Percentiles rank a stretch among this genome's conserved stretches.
These are phyloP conservation scores for Aspergillus felis DNA, from an alignment of 2,329 filamentous ascomycete species.

Conservation along the genomic window DNA sequence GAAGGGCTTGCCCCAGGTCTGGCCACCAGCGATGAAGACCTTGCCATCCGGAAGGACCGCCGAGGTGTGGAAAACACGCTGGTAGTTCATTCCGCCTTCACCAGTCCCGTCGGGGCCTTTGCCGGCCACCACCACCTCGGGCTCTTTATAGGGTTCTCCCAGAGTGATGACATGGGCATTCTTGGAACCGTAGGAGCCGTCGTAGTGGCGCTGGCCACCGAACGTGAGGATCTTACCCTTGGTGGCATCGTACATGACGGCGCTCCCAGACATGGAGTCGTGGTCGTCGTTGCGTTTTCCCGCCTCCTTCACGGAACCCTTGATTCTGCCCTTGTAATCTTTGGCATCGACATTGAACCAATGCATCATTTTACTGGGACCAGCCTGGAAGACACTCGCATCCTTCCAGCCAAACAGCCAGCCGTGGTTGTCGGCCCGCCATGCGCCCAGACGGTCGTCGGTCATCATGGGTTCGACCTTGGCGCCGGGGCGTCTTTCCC, in stretches of 20 bases:
- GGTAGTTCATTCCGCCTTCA: constrained; percentile 46
- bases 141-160: constrained; percentile 17
- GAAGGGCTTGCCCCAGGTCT: constrained; percentile 42
- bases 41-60: constrained; percentile 49
- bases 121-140: constrained; percentile 8
- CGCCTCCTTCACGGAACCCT: constrained; percentile 25
- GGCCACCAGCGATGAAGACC: constrained; percentile 48
- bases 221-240: constrained; percentile 34
- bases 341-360: constrained; percentile 50
- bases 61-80: constrained; percentile 45
- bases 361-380: constrained; percentile 53
- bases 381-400: constrained; percentile 47
- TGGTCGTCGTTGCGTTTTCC: constrained; percentile 39
- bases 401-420: constrained; percentile 17
- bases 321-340: neutral
- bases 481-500: constrained; percentile 45
- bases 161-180: constrained; percentile 52
- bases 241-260: constrained; percentile 21
- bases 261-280: constrained; percentile 11
- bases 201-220: constrained; percentile 8
- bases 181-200: constrained; percentile 36
- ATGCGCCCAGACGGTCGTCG: constrained; percentile 46
- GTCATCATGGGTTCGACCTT: constrained; percentile 51
- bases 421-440: constrained; percentile 31
- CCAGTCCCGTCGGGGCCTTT: constrained; percentile 20